Base-by-base conservation (phyloP, 345 rosid species). In the Salix suchowensis region DNA sequence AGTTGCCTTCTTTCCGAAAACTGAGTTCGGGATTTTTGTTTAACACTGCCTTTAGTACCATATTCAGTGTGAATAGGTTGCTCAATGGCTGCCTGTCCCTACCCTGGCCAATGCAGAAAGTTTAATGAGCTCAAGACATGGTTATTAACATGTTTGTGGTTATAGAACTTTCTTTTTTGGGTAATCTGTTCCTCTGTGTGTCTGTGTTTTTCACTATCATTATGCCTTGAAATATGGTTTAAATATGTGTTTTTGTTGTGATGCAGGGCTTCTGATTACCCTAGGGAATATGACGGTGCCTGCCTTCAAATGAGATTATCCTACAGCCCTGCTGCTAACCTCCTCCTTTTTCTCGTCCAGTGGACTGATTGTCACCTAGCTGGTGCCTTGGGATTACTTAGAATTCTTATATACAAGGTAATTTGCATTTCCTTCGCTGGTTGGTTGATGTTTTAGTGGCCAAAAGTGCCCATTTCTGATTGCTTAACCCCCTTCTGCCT, bases 351-450 rank as follows among this genome's bases (percentile, higher is more conserved):
- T 85, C 98, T 96, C 70, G 90, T 94, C 76, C 99, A 91, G 74
- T 96, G 99, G 99, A 91, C 97, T 11, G 97, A 90, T 82, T 96
- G 94, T 76, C 89, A 88, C 79, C 91, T 96, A 66, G 97, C 97
- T 0, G 97, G 97, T 73, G 83, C 95, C 67, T 87, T 96, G 76
- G 99, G 99, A 18, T 84, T 96, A 82, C 98, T 96, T 73, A 87
- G 95, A 78, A 86, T 96, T 77, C 94, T 94, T 67, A 89, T 96
- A 65, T 93, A 86, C 76, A 96, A 93, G 96, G 99, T 91, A 30
- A 28, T 74, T 68, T 62, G 26, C 52, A 66, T 68, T 36, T 65
- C 55, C 12, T 52, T 61, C 44, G 5, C 14, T 61, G 71, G 23
- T 39, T 36, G 1, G 24, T 67, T 26, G 24, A 15, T 69, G 48